These are phyloP conservation scores for Erythrophleum ivorense DNA, from an alignment of 331 rosid genomes.

Conservation along the genomic window DNA sequence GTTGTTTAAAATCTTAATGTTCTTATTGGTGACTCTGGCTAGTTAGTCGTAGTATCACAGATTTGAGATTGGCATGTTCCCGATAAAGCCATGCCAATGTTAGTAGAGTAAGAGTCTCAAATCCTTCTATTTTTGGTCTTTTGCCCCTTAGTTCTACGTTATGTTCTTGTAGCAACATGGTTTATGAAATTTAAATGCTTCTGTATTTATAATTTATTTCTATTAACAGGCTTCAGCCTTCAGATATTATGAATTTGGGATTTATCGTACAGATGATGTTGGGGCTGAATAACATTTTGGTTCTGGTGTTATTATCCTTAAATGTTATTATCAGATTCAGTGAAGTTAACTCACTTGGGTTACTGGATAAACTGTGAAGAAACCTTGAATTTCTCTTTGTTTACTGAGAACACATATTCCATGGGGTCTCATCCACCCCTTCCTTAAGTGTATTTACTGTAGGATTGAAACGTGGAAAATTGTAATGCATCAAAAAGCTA, in stretches of 20 bases:
- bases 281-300: not conserved
- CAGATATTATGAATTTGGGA: slow-evolving; percentile 13
- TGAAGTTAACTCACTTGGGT: not conserved
- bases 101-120: slow-evolving; percentile 49
- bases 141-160: slow-evolving; percentile 23
- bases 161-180: slow-evolving; percentile 43
- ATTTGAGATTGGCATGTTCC: slow-evolving; percentile 52
- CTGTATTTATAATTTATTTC: slow-evolving; percentile 39
- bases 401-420: not conserved
- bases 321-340: not conserved
- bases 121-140: slow-evolving; percentile 25
- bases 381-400: not conserved
- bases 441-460: not conserved
- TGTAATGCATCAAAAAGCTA: not conserved
- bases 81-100: slow-evolving; percentile 38
- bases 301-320: slow-evolving; percentile 13
- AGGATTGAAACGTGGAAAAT: not conserved
- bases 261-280: not conserved
- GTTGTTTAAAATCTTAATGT: slow-evolving; percentile 38
- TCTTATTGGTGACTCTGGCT: slow-evolving; percentile 35
- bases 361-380: slow-evolving; percentile 18
- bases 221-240: slow-evolving; percentile 10
- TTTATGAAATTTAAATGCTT: slow-evolving; percentile 35
- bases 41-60: slow-evolving; percentile 41
- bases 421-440: not conserved